These are phyloP conservation scores for Boletales sp. DNA, from an alignment of 768 basidiomycete genomes.

Conservation along the genomic window DNA sequence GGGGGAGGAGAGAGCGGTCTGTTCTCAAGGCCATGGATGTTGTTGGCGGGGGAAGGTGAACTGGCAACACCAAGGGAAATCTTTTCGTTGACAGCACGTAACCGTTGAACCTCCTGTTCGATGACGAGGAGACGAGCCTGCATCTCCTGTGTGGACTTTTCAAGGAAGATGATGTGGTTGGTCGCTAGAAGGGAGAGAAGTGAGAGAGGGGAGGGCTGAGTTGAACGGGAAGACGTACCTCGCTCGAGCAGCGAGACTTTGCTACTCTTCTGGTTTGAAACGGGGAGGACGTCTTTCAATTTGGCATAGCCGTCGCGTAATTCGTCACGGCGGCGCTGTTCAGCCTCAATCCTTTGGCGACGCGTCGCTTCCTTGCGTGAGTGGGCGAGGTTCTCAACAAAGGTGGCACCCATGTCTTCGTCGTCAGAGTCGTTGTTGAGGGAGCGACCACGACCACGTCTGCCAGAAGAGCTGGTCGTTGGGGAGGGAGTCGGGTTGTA, in stretches of 20 bases:
- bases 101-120: constrained; percentile 66
- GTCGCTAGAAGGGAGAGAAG: constrained; percentile 49
- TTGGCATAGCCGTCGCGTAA: constrained; percentile 86
- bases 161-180: constrained; percentile 70
- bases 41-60: constrained; percentile 53
- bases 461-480: constrained; percentile 63
- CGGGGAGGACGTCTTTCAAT: constrained; percentile 82
- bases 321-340: constrained; percentile 85
- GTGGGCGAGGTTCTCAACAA: constrained; percentile 69
- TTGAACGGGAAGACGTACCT: constrained; percentile 46
- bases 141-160: constrained; percentile 69
- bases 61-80: constrained; percentile 63
- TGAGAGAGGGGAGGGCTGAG: constrained; percentile 7
- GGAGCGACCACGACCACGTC: constrained; percentile 64
- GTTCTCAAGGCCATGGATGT: constrained; percentile 37
- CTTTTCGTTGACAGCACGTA: constrained; percentile 78
- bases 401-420: constrained; percentile 65
- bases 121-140: constrained; percentile 61
- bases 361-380: constrained; percentile 82
- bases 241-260: constrained; percentile 87
- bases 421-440: constrained; percentile 68
- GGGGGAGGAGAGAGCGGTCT: constrained; percentile 65
- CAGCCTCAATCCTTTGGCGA: constrained; percentile 84
- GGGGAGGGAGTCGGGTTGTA: constrained; percentile 85
- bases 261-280: constrained; percentile 87